phyloP scores from a whole-genome alignment of 2,329 filamentous ascomycete species.

The Aspergillus transmontanensis region DNA sequence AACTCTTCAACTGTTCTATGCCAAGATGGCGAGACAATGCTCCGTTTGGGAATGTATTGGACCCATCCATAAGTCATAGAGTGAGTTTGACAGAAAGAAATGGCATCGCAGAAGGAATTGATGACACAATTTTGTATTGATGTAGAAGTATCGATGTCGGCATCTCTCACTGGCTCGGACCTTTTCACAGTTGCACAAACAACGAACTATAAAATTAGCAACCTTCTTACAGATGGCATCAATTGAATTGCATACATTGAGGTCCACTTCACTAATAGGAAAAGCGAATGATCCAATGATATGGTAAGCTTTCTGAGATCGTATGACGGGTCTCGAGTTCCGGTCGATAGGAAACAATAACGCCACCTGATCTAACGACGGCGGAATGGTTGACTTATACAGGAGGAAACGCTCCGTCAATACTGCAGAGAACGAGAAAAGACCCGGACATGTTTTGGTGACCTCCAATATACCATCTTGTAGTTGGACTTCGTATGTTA shows the following conservation, averaged over 20 bases:
- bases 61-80: not conserved
- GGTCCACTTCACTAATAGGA: not conserved
- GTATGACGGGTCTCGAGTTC: not conserved
- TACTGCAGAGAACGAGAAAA: not conserved
- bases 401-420: not conserved
- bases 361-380: not conserved
- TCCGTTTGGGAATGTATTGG: constrained; percentile 1
- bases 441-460: not conserved
- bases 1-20: not conserved
- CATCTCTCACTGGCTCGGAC: not conserved
- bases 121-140: too few relatives aligned
- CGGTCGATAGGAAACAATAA: not conserved
- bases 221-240: not conserved
- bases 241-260: not conserved
- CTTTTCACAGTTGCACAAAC: not conserved
- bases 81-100: not conserved
- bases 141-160: too few relatives aligned
- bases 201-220: not conserved
- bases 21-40: not conserved
- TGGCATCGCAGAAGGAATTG: not conserved
- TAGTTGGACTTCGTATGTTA: not conserved
- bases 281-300: not conserved
- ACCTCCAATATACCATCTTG: not conserved
- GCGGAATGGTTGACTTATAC: not conserved
- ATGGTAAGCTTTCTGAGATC: not conserved